A percentile compares a stretch with the other conserved stretches of the same genome.
These are phyloP conservation scores for Leptosphaerulina australis DNA, from an alignment of 2,329 filamentous ascomycete genomes.

Conservation along the genomic window DNA sequence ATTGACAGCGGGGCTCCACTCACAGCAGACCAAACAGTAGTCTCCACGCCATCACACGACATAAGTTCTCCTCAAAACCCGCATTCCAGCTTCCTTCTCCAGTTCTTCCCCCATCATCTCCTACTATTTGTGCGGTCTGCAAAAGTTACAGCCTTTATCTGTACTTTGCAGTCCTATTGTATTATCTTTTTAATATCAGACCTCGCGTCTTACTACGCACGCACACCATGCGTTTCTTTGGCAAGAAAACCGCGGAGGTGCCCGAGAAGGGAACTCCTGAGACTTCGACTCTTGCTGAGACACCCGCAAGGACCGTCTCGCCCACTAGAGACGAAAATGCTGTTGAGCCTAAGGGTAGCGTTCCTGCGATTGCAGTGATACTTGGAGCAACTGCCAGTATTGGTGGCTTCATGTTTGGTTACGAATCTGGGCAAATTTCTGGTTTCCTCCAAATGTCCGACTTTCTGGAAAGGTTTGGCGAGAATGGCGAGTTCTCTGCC, in stretches of 20 bases:
- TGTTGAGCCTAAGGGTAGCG: constrained; percentile 29
- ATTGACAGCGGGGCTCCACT: constrained; percentile 33
- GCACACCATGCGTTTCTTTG: constrained; percentile 33
- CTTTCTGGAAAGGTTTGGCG: constrained; percentile 42
- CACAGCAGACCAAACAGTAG: constrained; percentile 20
- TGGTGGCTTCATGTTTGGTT: constrained; percentile 47
- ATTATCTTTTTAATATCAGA: constrained; percentile 7
- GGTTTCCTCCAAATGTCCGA: constrained; percentile 45
- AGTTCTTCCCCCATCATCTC: constrained; percentile 19
- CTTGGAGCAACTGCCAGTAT: constrained; percentile 43
- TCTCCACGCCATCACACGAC: constrained; percentile 27
- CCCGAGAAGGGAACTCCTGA: constrained; percentile 36
- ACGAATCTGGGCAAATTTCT: constrained; percentile 38
- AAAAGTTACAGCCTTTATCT: constrained; percentile 6
- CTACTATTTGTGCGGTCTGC: constrained; percentile 17
- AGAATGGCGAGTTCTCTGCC: constrained; percentile 42
- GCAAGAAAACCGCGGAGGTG: constrained; percentile 23
- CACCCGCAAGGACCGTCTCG: constrained; percentile 35
- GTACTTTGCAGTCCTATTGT: constrained; percentile 7
- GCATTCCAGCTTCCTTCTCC: constrained; percentile 22
- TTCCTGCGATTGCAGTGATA: constrained; percentile 37
- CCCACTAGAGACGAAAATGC: constrained; percentile 11
- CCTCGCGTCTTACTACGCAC: constrained; percentile 6
- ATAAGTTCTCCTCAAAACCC: constrained; percentile 33
- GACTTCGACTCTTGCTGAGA: constrained; percentile 31